These are phyloP conservation scores for Gracilaria vermiculophylla DNA, from an alignment of 23 red algal genomes.

Conservation along the genomic window DNA sequence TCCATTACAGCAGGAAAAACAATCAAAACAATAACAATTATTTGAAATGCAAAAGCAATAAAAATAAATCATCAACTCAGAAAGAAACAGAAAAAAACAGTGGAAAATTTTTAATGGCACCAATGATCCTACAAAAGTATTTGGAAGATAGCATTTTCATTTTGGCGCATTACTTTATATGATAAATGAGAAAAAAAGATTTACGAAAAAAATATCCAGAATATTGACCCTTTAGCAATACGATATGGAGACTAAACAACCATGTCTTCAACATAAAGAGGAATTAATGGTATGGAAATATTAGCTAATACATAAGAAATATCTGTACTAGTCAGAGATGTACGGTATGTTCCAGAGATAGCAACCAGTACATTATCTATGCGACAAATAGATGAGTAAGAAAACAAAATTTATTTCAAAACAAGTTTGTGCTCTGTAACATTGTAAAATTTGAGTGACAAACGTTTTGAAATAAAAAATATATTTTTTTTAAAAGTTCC, in stretches of 20 bases:
- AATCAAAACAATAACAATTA: neutral
- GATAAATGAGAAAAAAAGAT: neutral
- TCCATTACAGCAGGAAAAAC: neutral
- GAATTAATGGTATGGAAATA: neutral
- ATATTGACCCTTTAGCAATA: neutral
- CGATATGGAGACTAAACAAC: neutral
- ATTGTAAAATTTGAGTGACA: too few relatives aligned
- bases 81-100: neutral
- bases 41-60: neutral
- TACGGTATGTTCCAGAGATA: too few relatives aligned
- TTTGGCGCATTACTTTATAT: conserved; percentile 9
- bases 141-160: neutral
- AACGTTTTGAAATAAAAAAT: neutral
- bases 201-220: neutral
- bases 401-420: neutral
- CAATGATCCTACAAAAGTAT: neutral
- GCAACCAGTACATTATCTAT: neutral
- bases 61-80: neutral
- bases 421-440: neutral
- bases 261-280: neutral
- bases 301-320: neutral
- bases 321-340: neutral
- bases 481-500: neutral
- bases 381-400: neutral
- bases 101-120: neutral